Conservation (phyloP, 2,329 filamentous ascomycete species). For the Fusarium nematophilum region DNA sequence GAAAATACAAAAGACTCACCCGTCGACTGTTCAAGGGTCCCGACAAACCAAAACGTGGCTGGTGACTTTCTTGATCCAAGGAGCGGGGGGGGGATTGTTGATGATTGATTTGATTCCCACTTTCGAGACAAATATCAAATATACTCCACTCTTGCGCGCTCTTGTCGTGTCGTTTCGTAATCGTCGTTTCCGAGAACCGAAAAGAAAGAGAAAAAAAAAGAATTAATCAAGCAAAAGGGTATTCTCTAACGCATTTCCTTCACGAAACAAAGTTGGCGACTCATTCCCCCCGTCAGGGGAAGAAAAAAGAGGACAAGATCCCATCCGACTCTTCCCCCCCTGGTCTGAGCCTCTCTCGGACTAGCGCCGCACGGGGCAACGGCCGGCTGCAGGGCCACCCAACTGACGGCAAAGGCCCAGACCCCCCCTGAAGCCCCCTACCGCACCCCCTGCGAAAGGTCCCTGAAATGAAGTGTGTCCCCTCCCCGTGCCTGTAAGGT, state of each 20-base stretch:
- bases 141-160: too few species aligned
- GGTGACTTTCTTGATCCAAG: constrained; percentile 9
- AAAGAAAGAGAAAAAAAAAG: too few species aligned
- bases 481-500: constrained; percentile 32
- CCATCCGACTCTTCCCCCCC: constrained; percentile 14
- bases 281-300: constrained; percentile 44
- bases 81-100: too few species aligned
- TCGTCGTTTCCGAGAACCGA: constrained; percentile 9
- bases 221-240: too few species aligned
- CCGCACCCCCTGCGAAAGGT: constrained; percentile 31
- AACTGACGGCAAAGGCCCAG: too few species aligned
- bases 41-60: constrained; percentile 5
- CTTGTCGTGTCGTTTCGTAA: constrained; percentile 13
- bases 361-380: constrained; percentile 39
- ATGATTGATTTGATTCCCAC: neutral
- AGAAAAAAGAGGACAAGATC: constrained; percentile 32
- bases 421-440: too few species aligned
- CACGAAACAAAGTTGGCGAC: too few species aligned
- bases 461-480: constrained; percentile 39
- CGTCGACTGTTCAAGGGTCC: neutral
- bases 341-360: constrained; percentile 31
- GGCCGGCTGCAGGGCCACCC: constrained; percentile 16
- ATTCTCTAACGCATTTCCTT: too few species aligned
- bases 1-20: neutral
- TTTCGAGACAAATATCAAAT: too few species aligned